Evolutionary conservation across 2,329 filamentous ascomycete species (phyloP).

Genomic region (Parastagonospora nodorum): DNA sequence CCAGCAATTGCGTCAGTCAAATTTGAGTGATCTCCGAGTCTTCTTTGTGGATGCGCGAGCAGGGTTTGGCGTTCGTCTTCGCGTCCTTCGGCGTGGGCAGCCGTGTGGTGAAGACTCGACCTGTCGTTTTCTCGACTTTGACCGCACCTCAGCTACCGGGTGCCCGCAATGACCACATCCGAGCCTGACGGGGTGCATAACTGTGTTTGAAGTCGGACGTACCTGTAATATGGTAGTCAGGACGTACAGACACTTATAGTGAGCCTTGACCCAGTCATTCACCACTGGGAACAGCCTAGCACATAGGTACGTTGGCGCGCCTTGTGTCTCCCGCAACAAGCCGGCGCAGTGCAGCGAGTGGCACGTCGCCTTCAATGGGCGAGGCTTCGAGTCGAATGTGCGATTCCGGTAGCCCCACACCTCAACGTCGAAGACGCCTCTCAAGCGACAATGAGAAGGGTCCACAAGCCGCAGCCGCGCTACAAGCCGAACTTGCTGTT

Average conservation of each 20-base stretch:
- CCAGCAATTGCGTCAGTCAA: slow-evolving; percentile 6
- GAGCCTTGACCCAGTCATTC: slow-evolving; percentile 19
- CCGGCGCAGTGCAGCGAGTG: slow-evolving; percentile 25
- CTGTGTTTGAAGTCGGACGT: slow-evolving; percentile 37
- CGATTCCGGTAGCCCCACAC: slow-evolving; percentile 13
- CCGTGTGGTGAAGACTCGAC: slow-evolving; percentile 19
- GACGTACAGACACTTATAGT: slow-evolving; percentile 40
- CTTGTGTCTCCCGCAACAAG: slow-evolving; percentile 31
- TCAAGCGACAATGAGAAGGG: slow-evolving; percentile 18
- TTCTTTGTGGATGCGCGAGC: neutral
- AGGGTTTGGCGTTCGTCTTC: neutral
- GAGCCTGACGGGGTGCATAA: slow-evolving; percentile 21
- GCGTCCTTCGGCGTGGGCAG: neutral
- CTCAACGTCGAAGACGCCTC: slow-evolving; percentile 14
- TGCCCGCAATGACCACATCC: slow-evolving; percentile 12
- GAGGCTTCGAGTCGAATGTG: slow-evolving; percentile 19
- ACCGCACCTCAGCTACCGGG: slow-evolving; percentile 9
- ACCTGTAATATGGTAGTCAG: slow-evolving; percentile 35
- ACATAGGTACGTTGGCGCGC: slow-evolving; percentile 22
- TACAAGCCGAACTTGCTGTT: slow-evolving; percentile 5
- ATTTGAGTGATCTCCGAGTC: neutral
- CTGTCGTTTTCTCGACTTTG: slow-evolving; percentile 34
- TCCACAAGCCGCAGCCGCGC: slow-evolving; percentile 19
- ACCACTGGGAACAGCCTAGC: slow-evolving; percentile 26
- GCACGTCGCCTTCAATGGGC: slow-evolving; percentile 17